Evolutionary conservation across 345 rosid species (phyloP).

Genomic region (Hirschfeldia incana): DNA sequence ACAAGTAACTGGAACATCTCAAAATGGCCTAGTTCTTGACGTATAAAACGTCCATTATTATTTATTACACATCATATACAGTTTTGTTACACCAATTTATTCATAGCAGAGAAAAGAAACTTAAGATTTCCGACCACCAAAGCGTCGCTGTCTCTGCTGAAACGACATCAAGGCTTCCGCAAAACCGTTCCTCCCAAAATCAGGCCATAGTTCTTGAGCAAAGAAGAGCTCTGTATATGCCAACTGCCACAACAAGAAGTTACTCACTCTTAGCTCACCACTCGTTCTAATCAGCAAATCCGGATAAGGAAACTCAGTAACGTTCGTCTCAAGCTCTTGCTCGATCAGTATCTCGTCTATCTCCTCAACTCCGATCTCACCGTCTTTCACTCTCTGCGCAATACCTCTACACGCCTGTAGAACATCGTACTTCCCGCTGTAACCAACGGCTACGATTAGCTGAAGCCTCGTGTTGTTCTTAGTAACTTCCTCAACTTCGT

Average conservation of each 20-base stretch:
- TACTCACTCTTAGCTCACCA: constrained; percentile 75
- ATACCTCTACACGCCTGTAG: constrained; percentile 68
- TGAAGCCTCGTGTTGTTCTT: constrained; percentile 56
- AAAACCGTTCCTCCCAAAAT: constrained; percentile 62
- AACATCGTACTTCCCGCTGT: constrained; percentile 76
- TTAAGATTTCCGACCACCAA: constrained; percentile 50
- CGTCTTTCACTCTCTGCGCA: constrained; percentile 55
- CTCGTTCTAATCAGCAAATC: constrained; percentile 78
- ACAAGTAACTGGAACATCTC: constrained; percentile 14
- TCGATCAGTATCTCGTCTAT: constrained; percentile 61
- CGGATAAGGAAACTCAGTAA: constrained; percentile 63
- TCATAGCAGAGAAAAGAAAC: neutral
- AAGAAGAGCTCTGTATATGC: constrained; percentile 84
- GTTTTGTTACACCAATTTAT: neutral
- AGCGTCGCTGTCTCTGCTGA: constrained; percentile 75
- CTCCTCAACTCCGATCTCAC: constrained; percentile 49
- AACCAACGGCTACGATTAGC: constrained; percentile 70
- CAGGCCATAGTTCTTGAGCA: constrained; percentile 69
- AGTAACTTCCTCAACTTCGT: constrained; percentile 54
- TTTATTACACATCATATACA: constrained; percentile 3
- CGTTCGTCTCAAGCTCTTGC: constrained; percentile 62
- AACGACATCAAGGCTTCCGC: constrained; percentile 59
- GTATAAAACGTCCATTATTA: constrained; percentile 11
- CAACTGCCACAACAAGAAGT: constrained; percentile 80
- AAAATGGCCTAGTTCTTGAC: neutral